Base-by-base conservation (phyloP, 2,329 filamentous ascomycete species). In the Epichloe uncinata region DNA sequence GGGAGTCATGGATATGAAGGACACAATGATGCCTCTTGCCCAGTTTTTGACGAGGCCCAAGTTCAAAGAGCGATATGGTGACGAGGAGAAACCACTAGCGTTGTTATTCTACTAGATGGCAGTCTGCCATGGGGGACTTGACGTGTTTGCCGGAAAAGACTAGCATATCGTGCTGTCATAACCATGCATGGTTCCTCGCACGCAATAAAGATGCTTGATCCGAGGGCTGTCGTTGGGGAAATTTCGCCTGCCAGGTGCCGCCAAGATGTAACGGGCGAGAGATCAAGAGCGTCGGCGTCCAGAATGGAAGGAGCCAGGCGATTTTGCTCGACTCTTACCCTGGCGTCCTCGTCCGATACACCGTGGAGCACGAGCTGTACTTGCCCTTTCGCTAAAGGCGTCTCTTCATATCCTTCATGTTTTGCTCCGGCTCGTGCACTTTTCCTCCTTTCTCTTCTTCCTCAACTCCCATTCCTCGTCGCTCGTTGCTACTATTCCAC, bases 1-100 rank as follows among this genome's bases (percentile, higher is more conserved):
- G 44, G 88, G 89, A 0, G 80, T 98, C 55, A 80, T 95, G 65
- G 93, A 97, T 62, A 96, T 97, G 87, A 88, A 86, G 66, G 93
- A 98, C 53, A 87, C 87, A 0, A 84, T 90, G 70, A 74, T 89
- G 60, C 87, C 88, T 6, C 74, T 97, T 45, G 78, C 87, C 43
- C 77, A 80, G 53, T 80, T 95, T 62, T 70, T 98, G 47, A 77
- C 82, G 35, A 74, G 81, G 50, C 70, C 78, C 15, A 82, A 87
- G 59, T 76, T 96, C 57, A 84, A 81, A 64, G 79, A 81, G 47
- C 75, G 81, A 54, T 94, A 88, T 60, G 72, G 67, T 26, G 75
- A 75, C 48, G 71, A 75, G 51, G 75, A 79, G 57, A 75, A 73
- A 58, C 67, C 77, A 57, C 58, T 85, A 58, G 75, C 75, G 45